Evolutionary conservation across 495 filamentous ascomycete species (phyloP).

Genomic region (Hypoxylon rickii): DNA sequence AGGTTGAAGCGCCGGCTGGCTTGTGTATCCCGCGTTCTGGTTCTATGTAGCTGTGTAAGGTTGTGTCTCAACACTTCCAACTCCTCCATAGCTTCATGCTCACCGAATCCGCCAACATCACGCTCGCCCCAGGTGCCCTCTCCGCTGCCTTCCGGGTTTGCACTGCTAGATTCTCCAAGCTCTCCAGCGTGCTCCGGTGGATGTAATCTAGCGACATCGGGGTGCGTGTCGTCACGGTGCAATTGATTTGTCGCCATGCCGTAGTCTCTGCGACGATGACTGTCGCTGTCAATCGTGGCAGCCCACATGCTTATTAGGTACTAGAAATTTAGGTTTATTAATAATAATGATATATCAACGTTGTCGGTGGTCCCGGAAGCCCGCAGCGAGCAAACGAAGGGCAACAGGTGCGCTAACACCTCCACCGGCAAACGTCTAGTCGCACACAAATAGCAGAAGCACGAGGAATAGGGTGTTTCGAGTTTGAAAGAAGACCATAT

Average conservation of each 20-base stretch:
- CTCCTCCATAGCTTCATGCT: constrained; percentile 69
- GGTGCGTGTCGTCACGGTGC: constrained; percentile 25
- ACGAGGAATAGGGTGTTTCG: background rate
- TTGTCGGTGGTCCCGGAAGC: background rate
- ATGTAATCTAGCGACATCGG: constrained; percentile 5
- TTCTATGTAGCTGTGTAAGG: constrained; percentile 62
- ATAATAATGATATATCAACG: background rate
- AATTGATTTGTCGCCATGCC: constrained; percentile 29
- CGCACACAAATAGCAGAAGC: background rate
- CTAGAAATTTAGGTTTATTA: too few species aligned
- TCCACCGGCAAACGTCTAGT: background rate
- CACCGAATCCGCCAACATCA: constrained; percentile 65
- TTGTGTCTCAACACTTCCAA: constrained; percentile 70
- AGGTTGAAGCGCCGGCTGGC: constrained; percentile 25
- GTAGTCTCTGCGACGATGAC: constrained; percentile 23
- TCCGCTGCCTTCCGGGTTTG: background rate
- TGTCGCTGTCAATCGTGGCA: constrained; percentile 17
- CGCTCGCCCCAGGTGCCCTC: constrained; percentile 79
- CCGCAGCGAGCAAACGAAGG: background rate
- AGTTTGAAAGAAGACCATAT: background rate
- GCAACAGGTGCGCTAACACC: background rate
- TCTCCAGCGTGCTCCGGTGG: background rate
- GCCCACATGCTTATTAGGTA: constrained; percentile 29
- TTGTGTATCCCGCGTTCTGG: constrained; percentile 51
- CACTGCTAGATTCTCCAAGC: background rate